These are phyloP conservation scores for Marsdenia floribunda DNA, from an alignment of 257 asterid genomes.

Conservation along the genomic window DNA sequence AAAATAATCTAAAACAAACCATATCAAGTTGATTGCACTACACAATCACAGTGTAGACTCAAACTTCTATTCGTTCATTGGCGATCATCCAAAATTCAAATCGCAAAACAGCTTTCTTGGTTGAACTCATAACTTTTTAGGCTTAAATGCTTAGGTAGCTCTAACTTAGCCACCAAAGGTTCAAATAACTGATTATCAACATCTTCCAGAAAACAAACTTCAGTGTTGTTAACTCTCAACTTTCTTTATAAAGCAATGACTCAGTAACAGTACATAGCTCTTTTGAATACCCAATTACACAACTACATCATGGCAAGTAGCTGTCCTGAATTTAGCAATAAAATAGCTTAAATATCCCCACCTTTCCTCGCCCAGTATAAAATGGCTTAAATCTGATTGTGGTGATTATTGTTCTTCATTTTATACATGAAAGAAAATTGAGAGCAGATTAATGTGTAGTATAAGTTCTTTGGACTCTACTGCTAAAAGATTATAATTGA, in stretches of 20 bases:
- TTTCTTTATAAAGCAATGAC: neutral
- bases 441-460: neutral
- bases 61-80: too few relatives aligned
- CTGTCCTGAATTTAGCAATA: neutral
- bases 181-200: neutral
- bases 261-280: neutral
- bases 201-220: neutral
- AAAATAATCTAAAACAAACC: too few relatives aligned
- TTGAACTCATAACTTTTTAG: neutral
- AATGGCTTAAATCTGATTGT: neutral
- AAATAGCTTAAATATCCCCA: neutral
- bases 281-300: neutral
- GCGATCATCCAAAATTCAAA: neutral
- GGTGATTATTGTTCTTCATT: too few relatives aligned
- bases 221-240: neutral
- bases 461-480: neutral
- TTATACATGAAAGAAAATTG: neutral
- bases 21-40: neutral
- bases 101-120: neutral
- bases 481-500: neutral
- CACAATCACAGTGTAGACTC: neutral
- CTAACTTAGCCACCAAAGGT: neutral
- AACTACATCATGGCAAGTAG: neutral
- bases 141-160: neutral
- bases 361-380: neutral